Base-by-base conservation (phyloP, 2,329 filamentous ascomycete genomes). In the Diaporthe vaccinii region DNA sequence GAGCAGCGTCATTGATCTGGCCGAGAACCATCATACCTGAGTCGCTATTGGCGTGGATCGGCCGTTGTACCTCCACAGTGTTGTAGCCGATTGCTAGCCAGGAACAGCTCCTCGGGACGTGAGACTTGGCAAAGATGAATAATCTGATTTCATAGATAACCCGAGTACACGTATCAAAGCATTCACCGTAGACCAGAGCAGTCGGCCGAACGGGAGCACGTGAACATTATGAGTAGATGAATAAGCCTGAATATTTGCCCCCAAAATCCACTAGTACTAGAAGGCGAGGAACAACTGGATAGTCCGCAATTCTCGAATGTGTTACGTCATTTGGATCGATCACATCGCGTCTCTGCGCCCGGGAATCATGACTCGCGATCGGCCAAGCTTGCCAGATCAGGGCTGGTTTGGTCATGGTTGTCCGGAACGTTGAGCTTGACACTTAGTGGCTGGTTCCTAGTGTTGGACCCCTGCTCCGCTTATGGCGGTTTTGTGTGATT, bases 311-410 rank as follows among this genome's bases (percentile, higher is more conserved):
- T 9, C 46, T 41, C 41, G 9, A 4, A 28, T 12, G 22, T 36
- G n/a, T 41, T 69, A 69, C 65, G 65, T 69, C 65, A 69, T 31
- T 39, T 34, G 65, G 44, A 36, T 53, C 65, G 65, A 51, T 20
- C 20, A 6, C 62, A 46, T 68, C 46, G 31, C 4, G 20, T 20
- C 20, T 7, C 15, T 34, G 17, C 6, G 20, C 49, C 14, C n/a
- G 49, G 49, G n/a, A 4, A 41, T 20, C 49, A 55, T 69, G 65
- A 69, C 65, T 69, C 65, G 65, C 17, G 15, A 55, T 53, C n/a
- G 41, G 49, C 49, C 65, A 41, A 14, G 49, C 49, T 55, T 69
- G 65, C 34, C 34, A 14, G 34, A 69, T 69, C 65, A 22, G 65
- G 34, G 49, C 22, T 41, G 41, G n/a, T 31, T 69, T 39, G 49